Percentiles rank a stretch among this genome's conserved stretches.
Conservation (phyloP, 768 basidiomycete species). For the Leccinellum rugosiceps region DNA sequence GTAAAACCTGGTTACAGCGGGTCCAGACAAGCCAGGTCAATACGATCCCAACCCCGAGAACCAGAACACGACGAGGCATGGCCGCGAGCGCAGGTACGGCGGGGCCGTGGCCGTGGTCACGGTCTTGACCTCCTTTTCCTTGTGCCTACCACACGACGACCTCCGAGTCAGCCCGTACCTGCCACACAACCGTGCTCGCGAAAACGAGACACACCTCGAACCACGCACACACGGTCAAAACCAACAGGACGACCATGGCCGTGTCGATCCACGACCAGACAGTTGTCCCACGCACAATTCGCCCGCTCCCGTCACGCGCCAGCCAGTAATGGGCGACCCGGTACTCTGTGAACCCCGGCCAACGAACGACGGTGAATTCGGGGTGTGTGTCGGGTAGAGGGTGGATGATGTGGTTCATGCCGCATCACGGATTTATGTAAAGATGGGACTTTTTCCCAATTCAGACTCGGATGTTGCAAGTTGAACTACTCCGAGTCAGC, state of each 20-base stretch:
- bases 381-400: background rate
- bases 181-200: background rate
- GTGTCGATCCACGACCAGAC: constrained; percentile 31
- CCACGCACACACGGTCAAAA: background rate
- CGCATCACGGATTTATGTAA: no score
- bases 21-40: background rate
- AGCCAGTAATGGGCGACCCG: constrained; percentile 53
- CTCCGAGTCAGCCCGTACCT: background rate
- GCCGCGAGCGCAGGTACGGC: background rate
- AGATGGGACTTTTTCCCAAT: no score
- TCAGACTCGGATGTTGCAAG: no score
- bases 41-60: background rate
- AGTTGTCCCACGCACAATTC: constrained; percentile 29
- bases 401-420: background rate
- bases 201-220: background rate
- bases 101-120: no score
- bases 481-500: no score
- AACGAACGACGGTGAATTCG: background rate
- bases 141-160: background rate
- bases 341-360: constrained; percentile 20
- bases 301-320: constrained; percentile 40
- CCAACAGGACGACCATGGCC: background rate
- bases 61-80: background rate
- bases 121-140: background rate
- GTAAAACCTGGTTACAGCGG: background rate